A percentile compares a stretch with the other conserved stretches of the same genome.
These are phyloP conservation scores for Didymosphaeria variabile DNA, from an alignment of 2,329 filamentous ascomycete species.

Conservation along the genomic window DNA sequence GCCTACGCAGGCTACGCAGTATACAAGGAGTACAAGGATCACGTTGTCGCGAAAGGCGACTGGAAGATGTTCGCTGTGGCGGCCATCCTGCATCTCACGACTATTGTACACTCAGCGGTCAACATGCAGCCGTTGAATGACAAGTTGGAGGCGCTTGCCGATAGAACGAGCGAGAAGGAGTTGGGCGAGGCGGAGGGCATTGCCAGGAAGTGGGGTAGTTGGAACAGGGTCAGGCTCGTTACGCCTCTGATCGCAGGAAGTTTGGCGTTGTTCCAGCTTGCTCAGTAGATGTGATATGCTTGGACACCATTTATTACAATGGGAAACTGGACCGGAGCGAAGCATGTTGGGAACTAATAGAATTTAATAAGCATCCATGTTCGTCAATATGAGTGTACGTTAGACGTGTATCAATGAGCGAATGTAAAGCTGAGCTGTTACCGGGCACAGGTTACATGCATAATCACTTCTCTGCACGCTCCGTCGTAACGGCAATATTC, in stretches of 20 bases:
- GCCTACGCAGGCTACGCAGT: constrained; percentile 54
- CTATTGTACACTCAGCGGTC: constrained; percentile 59
- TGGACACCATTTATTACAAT: neutral
- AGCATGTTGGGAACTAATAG: neutral
- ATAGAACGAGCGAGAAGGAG: constrained; percentile 41
- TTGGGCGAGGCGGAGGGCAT: constrained; percentile 42
- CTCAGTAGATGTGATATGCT: constrained; percentile 24
- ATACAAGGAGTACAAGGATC: constrained; percentile 32
- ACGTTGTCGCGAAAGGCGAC: constrained; percentile 41
- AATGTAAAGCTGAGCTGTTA: no score
- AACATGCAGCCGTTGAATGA: constrained; percentile 63
- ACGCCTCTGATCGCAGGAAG: constrained; percentile 46
- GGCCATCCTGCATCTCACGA: constrained; percentile 57
- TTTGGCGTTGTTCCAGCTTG: constrained; percentile 44
- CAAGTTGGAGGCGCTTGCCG: constrained; percentile 55
- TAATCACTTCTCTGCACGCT: no score
- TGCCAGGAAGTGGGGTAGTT: constrained; percentile 47
- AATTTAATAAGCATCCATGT: neutral
- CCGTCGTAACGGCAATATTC: no score
- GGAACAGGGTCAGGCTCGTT: constrained; percentile 48
- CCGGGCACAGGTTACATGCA: no score
- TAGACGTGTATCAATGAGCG: neutral
- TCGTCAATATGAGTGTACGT: neutral
- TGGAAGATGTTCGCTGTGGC: constrained; percentile 57
- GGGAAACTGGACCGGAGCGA: neutral